phyloP scores from a whole-genome alignment of 495 filamentous ascomycete species.

The Neurospora sp. region DNA sequence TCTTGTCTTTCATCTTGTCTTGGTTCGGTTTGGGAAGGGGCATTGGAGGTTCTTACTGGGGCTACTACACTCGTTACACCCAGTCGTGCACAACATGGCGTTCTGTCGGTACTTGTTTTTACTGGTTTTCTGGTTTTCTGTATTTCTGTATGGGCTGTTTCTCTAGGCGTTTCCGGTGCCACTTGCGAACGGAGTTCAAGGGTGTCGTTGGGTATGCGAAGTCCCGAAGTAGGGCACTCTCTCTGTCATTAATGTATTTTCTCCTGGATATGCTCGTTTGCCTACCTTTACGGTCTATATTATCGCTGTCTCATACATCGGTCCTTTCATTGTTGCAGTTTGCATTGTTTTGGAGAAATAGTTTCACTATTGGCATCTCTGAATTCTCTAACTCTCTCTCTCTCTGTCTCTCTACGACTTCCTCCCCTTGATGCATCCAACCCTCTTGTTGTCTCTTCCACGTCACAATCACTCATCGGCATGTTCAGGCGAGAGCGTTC shows the following conservation, averaged over 20 bases:
- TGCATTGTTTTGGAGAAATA: no score
- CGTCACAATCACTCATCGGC: no score
- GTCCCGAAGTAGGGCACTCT: neutral
- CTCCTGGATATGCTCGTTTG: neutral
- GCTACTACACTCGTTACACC: neutral
- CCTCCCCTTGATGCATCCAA: no score
- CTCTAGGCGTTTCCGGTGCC: neutral
- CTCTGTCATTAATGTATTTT: neutral
- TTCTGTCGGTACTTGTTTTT: neutral
- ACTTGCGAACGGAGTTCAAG: neutral
- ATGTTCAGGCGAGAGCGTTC: no score
- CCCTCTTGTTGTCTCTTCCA: no score
- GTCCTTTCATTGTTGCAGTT: no score
- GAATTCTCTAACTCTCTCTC: no score
- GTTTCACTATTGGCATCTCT: no score
- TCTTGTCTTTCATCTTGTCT: slow-evolving; percentile 1
- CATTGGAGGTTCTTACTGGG: neutral
- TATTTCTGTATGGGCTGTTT: neutral
- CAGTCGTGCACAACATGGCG: neutral
- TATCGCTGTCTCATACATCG: no score
- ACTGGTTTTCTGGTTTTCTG: neutral
- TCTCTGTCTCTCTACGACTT: no score
- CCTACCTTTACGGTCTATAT: no score
- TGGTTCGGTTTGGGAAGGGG: neutral
- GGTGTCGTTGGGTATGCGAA: neutral